Evolutionary conservation across 441 rosid genomes (phyloP).

Genomic region (Populus hybrid): DNA sequence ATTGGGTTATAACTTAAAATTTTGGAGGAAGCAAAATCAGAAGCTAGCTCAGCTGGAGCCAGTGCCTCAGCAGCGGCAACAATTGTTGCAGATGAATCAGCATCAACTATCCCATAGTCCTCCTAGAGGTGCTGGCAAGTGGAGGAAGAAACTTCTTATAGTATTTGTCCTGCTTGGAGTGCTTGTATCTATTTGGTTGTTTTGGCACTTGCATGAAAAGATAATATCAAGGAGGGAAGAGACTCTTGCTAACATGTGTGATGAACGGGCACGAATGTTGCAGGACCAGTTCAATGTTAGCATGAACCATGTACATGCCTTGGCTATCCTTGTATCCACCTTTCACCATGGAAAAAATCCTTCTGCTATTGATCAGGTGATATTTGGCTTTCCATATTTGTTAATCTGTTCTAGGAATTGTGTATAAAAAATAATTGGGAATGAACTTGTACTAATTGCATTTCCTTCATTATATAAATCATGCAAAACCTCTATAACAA

Average conservation of each 20-base stretch:
- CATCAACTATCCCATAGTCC: slow-evolving; percentile 47
- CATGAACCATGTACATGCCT: slow-evolving; percentile 95
- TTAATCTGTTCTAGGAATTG: neutral
- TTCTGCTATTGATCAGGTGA: slow-evolving; percentile 95
- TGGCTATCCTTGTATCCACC: slow-evolving; percentile 95
- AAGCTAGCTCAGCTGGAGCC: slow-evolving; percentile 34
- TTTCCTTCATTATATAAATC: neutral
- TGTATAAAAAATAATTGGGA: neutral
- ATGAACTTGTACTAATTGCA: neutral
- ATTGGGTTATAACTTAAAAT: slow-evolving; percentile 34
- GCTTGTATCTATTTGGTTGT: slow-evolving; percentile 61
- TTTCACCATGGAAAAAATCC: slow-evolving; percentile 97
- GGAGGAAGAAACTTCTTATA: slow-evolving; percentile 72
- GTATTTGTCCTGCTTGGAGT: slow-evolving; percentile 57
- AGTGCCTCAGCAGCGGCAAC: slow-evolving; percentile 40
- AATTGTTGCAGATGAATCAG: slow-evolving; percentile 49
- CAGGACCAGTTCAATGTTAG: slow-evolving; percentile 99
- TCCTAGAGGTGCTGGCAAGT: slow-evolving; percentile 60
- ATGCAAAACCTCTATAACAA: neutral
- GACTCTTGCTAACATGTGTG: slow-evolving; percentile 91
- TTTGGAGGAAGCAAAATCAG: slow-evolving; percentile 32
- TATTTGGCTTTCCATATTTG: slow-evolving; percentile 12
- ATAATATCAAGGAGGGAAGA: slow-evolving; percentile 50
- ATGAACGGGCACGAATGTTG: slow-evolving; percentile 92
- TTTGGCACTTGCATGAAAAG: slow-evolving; percentile 45